Percentiles rank a stretch among this genome's conserved stretches.
phyloP scores from a whole-genome alignment of 768 basidiomycete genomes.

The Imleria badia region DNA sequence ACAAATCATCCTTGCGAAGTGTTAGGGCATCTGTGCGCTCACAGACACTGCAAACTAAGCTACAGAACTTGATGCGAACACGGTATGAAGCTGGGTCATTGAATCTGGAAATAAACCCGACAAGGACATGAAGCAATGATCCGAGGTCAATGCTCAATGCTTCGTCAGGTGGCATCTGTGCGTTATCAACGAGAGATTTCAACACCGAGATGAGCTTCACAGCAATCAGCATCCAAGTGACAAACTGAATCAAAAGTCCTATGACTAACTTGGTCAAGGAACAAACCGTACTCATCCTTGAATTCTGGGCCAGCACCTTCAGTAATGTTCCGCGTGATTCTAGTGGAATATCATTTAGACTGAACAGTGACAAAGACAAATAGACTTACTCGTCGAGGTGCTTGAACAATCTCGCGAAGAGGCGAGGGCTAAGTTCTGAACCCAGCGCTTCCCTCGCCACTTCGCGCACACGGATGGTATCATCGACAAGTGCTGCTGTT shows the following conservation, averaged over 20 bases:
- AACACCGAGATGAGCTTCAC: conserved; percentile 70
- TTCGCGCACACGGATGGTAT: conserved; percentile 69
- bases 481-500: conserved; percentile 66
- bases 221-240: conserved; percentile 12
- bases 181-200: conserved; percentile 76
- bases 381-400: conserved; percentile 70
- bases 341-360: conserved; percentile 21
- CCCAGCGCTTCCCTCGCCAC: conserved; percentile 80
- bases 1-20: conserved; percentile 63
- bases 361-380: neutral
- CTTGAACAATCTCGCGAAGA: conserved; percentile 66
- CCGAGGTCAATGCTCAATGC: conserved; percentile 63
- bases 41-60: conserved; percentile 67
- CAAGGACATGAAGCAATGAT: conserved; percentile 56
- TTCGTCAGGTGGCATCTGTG: conserved; percentile 56
- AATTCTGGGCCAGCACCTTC: conserved; percentile 45
- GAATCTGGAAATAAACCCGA: conserved; percentile 65
- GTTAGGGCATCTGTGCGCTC: conserved; percentile 58
- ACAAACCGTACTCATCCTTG: conserved; percentile 41
- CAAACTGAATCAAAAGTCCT: neutral
- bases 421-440: conserved; percentile 67
- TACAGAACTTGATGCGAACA: conserved; percentile 74
- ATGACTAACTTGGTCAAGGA: conserved; percentile 68
- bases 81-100: conserved; percentile 53
- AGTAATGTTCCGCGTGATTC: conserved; percentile 53